phyloP scores from a whole-genome alignment of 2,329 filamentous ascomycete species.

The Aspergillus ochraceoroseus region DNA sequence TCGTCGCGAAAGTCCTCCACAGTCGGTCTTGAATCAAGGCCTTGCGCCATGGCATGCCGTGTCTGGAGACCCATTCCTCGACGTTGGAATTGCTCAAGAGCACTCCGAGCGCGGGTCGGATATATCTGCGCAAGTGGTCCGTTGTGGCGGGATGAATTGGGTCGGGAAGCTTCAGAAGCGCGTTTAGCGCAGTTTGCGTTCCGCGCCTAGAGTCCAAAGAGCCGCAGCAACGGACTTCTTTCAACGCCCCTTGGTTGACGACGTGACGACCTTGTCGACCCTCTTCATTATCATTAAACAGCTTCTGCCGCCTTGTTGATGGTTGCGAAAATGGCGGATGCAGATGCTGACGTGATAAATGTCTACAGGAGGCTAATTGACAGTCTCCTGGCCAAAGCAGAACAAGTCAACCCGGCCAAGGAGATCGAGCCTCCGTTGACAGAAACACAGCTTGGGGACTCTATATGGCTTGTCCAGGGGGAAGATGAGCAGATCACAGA shows the following conservation, averaged over 20 bases:
- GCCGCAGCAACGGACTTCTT: constrained; percentile 25
- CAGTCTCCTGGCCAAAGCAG: constrained; percentile 56
- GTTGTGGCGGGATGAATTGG: constrained; percentile 18
- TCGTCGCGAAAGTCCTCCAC: constrained; percentile 43
- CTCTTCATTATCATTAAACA: not conserved
- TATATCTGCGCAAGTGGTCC: constrained; percentile 30
- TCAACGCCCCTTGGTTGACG: constrained; percentile 2
- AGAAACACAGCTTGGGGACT: constrained; percentile 54
- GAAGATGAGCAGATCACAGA: constrained; percentile 21
- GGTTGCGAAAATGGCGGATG: constrained; percentile 30
- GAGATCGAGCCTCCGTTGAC: constrained; percentile 70
- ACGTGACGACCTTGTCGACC: constrained; percentile 11
- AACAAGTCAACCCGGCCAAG: constrained; percentile 53
- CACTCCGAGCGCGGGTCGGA: constrained; percentile 47
- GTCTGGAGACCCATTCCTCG: constrained; percentile 40
- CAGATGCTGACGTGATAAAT: constrained; percentile 32
- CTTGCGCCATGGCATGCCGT: constrained; percentile 56
- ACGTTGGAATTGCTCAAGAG: constrained; percentile 48
- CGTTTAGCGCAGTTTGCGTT: constrained; percentile 24
- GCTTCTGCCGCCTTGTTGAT: constrained; percentile 1
- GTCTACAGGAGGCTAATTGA: constrained; percentile 53
- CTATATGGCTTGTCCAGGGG: constrained; percentile 38
- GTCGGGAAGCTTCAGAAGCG: constrained; percentile 30
- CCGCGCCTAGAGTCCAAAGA: constrained; percentile 28
- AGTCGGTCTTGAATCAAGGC: constrained; percentile 41